Evolutionary conservation across 306 rosid genomes (phyloP), one percentile per base, ranked within the genome.

Genomic region (Cyamopsis tetragonoloba): DNA sequence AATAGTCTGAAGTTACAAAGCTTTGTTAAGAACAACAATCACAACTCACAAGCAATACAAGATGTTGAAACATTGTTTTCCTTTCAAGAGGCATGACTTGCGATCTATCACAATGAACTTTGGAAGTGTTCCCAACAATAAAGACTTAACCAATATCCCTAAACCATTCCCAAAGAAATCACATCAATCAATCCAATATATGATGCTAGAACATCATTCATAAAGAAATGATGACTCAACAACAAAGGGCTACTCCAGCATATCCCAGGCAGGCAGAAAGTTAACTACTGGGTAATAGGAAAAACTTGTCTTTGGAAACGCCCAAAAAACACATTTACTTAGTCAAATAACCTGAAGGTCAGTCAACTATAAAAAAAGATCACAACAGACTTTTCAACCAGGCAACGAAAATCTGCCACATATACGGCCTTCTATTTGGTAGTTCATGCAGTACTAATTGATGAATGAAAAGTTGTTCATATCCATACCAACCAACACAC

Each of bases 11-110:
- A 66, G 42, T 55, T 56, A 48, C 28, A 17, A 37, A 18, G 14
- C 39, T 51, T 60, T 20, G 57, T 28, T 26, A 57, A 54, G 66
- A 76, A 32, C 41, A 46, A 50, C 7, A 59, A 10, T 46, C 76
- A 62, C 38, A 73, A 59, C 10, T 46, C 76, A 62, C 38, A 73
- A 7, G 3, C 70, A 63, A 23, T 49, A 48, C 42, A 72, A 66
- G 24, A 57, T 48, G 57, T 57, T 49, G 54, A 73, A 61, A 70
- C 53, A 42, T 34, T 46, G 47, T 64, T 50, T 41, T 39, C 15
- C 20, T 26, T 19, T 59, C 43, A 69, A 7, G 51, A 64, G 35
- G 32, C 37, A 69, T 15, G 72, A 17, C 38, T 41, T 12, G 34
- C 4, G 38, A 57, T 32, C 48, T 70, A 18, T 57, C 62, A 32